These are phyloP conservation scores for Thielaviopsis populi DNA, from an alignment of 2,329 filamentous ascomycete genomes.

Conservation along the genomic window DNA sequence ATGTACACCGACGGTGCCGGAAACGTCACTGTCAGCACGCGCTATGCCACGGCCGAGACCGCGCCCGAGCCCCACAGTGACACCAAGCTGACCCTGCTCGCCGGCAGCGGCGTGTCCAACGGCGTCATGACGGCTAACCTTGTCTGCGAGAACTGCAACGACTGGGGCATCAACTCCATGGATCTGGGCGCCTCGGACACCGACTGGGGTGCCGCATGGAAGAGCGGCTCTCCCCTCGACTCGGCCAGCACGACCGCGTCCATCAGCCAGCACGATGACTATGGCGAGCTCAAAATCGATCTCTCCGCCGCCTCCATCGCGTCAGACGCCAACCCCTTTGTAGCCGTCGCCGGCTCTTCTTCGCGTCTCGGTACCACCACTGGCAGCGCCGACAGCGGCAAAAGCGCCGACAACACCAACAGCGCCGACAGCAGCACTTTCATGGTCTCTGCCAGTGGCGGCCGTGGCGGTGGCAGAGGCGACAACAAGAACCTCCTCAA, in stretches of 20 bases:
- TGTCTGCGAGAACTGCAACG: constrained; percentile 36
- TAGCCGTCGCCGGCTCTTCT: constrained; percentile 18
- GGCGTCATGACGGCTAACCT: constrained; percentile 46
- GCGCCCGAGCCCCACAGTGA: constrained; percentile 33
- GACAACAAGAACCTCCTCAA: constrained; percentile 22
- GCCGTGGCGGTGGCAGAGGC: constrained; percentile 18
- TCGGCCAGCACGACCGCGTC: constrained; percentile 27
- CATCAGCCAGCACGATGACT: constrained; percentile 34
- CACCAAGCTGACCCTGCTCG: constrained; percentile 37
- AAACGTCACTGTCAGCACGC: constrained; percentile 48
- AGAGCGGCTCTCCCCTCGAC: constrained; percentile 30
- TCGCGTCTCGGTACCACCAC: constrained; percentile 16
- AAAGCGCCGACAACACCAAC: constrained; percentile 14
- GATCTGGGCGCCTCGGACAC: constrained; percentile 27
- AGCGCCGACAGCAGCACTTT: constrained; percentile 17
- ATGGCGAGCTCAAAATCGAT: constrained; percentile 33
- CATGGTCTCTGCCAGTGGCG: constrained; percentile 6
- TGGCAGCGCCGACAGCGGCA: constrained; percentile 11
- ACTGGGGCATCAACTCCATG: constrained; percentile 31
- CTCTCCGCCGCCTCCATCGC: constrained; percentile 32
- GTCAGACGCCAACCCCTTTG: constrained; percentile 39
- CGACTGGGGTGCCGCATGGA: constrained; percentile 42
- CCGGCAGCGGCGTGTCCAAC: constrained; percentile 40
- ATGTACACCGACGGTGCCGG: constrained; percentile 43
- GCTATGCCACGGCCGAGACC: constrained; percentile 32